Conservation (phyloP, 805 yeast genomes). For the Teunomyces funiuensis region DNA sequence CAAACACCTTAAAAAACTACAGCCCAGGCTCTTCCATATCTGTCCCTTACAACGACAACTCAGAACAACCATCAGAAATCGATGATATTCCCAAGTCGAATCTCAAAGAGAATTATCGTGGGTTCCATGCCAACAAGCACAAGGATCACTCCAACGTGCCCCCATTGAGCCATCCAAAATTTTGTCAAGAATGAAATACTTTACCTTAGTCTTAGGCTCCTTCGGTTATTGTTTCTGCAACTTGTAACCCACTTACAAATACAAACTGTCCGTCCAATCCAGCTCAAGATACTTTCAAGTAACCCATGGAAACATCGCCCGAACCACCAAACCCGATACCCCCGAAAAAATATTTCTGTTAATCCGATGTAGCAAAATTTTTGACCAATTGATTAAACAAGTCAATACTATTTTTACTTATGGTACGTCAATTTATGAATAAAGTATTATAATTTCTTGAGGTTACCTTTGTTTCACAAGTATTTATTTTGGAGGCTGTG, state of each 20-base stretch:
- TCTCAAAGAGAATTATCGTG: conserved; percentile 32
- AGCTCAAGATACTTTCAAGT: conserved; percentile 30
- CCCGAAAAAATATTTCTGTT: background rate
- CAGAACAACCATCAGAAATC: background rate
- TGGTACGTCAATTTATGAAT: too few species aligned
- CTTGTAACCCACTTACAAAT: conserved; percentile 30
- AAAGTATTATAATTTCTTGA: too few species aligned
- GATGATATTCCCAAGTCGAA: conserved; percentile 1
- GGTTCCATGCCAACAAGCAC: conserved; percentile 38
- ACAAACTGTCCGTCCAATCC: conserved; percentile 27
- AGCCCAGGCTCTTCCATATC: conserved; percentile 14
- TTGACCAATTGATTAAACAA: background rate
- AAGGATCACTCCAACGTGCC: conserved; percentile 38
- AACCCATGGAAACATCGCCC: too few species aligned
- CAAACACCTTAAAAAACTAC: too few species aligned
- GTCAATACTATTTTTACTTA: too few species aligned
- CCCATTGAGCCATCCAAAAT: conserved; percentile 46
- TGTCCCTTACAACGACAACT: conserved; percentile 1
- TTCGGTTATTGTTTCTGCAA: conserved; percentile 9
- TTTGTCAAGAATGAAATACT: background rate
- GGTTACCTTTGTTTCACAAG: too few species aligned
- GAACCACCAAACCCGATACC: too few species aligned
- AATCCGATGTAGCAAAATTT: background rate
- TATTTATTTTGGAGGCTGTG: too few species aligned
- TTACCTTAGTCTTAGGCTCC: background rate